Percentiles rank a stretch among this genome's conserved stretches.
Conservation (phyloP, 371 early-diverging fungal species). For the Apophysomyces variabilis region DNA sequence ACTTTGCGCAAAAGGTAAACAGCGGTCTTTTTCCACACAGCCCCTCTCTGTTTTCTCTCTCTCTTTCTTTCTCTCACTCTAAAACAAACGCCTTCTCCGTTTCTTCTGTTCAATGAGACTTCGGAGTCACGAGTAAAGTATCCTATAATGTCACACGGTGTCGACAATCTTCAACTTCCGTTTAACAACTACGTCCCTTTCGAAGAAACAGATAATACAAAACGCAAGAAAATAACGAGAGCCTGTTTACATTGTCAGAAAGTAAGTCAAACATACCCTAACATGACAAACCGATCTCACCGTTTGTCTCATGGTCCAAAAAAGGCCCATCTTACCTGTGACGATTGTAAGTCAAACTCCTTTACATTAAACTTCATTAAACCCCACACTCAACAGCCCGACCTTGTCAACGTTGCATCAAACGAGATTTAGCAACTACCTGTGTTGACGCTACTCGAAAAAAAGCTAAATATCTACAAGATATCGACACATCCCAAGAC, state of each 20-base stretch:
- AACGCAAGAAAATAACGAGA: conserved; percentile 33
- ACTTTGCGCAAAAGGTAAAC: conserved; percentile 2
- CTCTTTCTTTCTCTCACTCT: conserved; percentile 4
- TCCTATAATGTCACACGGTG: conserved; percentile 12
- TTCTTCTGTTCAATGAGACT: conserved; percentile 7
- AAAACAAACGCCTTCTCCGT: background rate
- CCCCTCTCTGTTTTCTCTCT: background rate
- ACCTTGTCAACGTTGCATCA: conserved; percentile 87
- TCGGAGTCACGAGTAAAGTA: conserved; percentile 11
- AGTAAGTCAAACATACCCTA: conserved; percentile 21
- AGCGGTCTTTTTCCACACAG: conserved; percentile 3
- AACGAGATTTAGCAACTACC: conserved; percentile 70
- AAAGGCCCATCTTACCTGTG: conserved; percentile 67
- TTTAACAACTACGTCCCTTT: conserved; percentile 27
- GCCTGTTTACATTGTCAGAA: conserved; percentile 62
- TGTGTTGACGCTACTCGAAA: conserved; percentile 83
- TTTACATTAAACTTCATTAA: background rate
- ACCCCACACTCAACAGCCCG: conserved; percentile 53
- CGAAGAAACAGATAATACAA: conserved; percentile 28
- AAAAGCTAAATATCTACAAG: conserved; percentile 78
- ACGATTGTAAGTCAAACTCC: conserved; percentile 54
- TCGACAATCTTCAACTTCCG: conserved; percentile 3
- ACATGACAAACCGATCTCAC: background rate
- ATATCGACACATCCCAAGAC: conserved; percentile 29
- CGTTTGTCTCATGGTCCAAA: background rate